Evolutionary conservation across 345 rosid species (phyloP).

Genomic region (Theobroma cacao): DNA sequence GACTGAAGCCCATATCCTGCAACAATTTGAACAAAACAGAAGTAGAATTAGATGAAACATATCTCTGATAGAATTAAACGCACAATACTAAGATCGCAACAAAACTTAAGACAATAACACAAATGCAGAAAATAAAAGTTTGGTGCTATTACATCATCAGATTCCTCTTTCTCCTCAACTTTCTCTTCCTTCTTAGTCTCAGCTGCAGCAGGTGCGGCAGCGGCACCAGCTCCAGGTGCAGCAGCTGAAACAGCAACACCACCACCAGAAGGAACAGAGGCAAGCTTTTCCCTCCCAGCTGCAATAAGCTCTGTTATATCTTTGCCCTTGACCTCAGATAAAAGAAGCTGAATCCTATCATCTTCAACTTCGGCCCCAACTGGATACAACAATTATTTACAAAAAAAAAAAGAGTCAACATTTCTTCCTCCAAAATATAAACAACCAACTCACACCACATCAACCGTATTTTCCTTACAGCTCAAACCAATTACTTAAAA

Average conservation of each 20-base stretch:
- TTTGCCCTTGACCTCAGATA: conserved; percentile 63
- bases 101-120: background rate
- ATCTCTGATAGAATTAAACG: background rate
- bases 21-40: background rate
- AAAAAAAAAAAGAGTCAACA: background rate
- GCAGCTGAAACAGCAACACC: conserved; percentile 41
- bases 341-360: conserved; percentile 53
- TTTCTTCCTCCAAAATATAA: background rate
- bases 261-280: conserved; percentile 65
- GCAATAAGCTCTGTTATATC: conserved; percentile 80
- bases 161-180: conserved; percentile 74
- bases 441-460: background rate
- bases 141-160: conserved; percentile 62
- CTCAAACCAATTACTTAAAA: background rate
- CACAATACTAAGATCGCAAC: background rate
- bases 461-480: background rate
- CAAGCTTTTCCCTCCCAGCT: conserved; percentile 77
- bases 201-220: conserved; percentile 48
- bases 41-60: background rate
- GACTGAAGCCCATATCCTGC: conserved; percentile 71
- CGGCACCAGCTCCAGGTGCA: conserved; percentile 36
- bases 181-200: conserved; percentile 83
- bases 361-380: conserved; percentile 75
- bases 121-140: background rate
- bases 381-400: conserved; percentile 14